These are phyloP conservation scores for Erythrophleum fordii DNA, from an alignment of 306 rosid genomes.

Conservation along the genomic window DNA sequence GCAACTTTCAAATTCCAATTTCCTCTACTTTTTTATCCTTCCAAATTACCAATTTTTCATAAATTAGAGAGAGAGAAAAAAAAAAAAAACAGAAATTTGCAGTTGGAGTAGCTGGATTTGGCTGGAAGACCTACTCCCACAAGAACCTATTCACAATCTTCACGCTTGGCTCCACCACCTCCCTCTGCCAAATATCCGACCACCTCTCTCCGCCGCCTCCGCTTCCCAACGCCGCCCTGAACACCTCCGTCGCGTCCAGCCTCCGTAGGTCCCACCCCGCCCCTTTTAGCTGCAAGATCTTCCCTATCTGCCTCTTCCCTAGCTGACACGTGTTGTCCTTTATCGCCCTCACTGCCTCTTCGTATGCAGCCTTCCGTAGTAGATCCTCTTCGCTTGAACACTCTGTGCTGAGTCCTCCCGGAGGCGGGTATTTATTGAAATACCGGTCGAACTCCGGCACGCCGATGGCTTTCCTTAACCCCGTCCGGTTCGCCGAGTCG, in stretches of 20 bases:
- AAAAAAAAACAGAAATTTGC: neutral
- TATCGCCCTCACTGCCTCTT: slow-evolving; percentile 70
- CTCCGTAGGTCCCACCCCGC: slow-evolving; percentile 84
- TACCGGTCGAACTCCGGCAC: slow-evolving; percentile 80
- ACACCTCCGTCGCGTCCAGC: slow-evolving; percentile 81
- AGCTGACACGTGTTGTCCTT: slow-evolving; percentile 84
- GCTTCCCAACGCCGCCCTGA: slow-evolving; percentile 49
- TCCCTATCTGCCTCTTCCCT: slow-evolving; percentile 67
- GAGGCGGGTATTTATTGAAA: slow-evolving; percentile 54
- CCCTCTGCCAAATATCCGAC: slow-evolving; percentile 73
- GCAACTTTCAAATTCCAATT: neutral
- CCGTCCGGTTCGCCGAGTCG: slow-evolving; percentile 42
- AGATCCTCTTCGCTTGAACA: slow-evolving; percentile 32
- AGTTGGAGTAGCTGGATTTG: slow-evolving; percentile 39
- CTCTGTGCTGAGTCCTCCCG: neutral
- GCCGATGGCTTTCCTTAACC: slow-evolving; percentile 83
- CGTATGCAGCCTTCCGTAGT: slow-evolving; percentile 54
- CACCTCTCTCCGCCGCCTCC: slow-evolving; percentile 37
- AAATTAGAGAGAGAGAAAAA: neutral
- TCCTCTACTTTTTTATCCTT: neutral
- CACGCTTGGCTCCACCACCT: slow-evolving; percentile 87
- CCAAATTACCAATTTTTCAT: neutral
- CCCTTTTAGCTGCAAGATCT: slow-evolving; percentile 55
- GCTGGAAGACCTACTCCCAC: slow-evolving; percentile 92
- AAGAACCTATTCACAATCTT: slow-evolving; percentile 90